Evolutionary conservation across 495 filamentous ascomycete genomes (phyloP), one percentile per base, ranked within the genome.

Genomic region (Poronia punctata): DNA sequence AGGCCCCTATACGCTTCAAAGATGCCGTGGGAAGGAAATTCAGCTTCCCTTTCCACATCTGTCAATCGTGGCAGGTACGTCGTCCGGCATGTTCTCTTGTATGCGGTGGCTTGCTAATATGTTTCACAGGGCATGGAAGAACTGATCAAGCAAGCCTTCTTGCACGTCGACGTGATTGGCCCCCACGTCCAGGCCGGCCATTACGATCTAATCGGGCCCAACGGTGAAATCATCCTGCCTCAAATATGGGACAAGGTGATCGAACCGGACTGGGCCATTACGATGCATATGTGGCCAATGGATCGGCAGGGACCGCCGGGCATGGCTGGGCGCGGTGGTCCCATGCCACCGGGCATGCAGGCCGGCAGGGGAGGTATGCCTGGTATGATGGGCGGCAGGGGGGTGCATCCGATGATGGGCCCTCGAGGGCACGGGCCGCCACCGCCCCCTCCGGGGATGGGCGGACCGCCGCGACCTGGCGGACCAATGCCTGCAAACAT

Each of bases 251-350:
- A 92, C 43, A 86, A 78, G 38, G 79, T 88, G 32, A 65, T 94
- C 30, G 76, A 92, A 61, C 87, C 87, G 5, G 86, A 89, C 57
- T 94, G 86, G 86, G 71, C 75, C 26, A 83, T 96, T 52, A 88
- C 81, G 3, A 95, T 95, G 90, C 85, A 93, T 48, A 92, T 95
- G 87, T 96, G 89, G 89, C 88, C 90, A 4, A 83, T 95, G 70
- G 69, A 72, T 17, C 48, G 46, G 15, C 48, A 43, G 30, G 35
- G 27, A 1, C 40, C 46, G 22, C 36, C 25, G 27, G 34, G 36
- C n/a, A 46, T 43, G 40, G 35, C 27, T 30, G 35, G 41, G 36
- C 26, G 35, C 21, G 31, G 23, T 29, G 9, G n/a, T 18, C 40
- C 49, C 30, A 21, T 38, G 29, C 53, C 52, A 16, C 14, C 24